A percentile compares a stretch with the other conserved stretches of the same genome.
phyloP scores from a whole-genome alignment of 2,329 filamentous ascomycete genomes.

The Apiospora marii region DNA sequence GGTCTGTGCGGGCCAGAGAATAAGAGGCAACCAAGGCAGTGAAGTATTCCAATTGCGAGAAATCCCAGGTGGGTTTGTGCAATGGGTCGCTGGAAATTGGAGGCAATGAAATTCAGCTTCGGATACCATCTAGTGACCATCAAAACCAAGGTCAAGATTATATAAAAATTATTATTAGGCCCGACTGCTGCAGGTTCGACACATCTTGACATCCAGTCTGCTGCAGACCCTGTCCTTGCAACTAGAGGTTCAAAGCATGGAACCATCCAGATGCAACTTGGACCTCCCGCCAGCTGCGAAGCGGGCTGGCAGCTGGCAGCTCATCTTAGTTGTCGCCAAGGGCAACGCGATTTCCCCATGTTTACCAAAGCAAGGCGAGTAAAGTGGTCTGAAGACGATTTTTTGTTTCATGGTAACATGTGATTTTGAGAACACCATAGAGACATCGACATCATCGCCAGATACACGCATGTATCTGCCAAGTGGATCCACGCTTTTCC shows the following conservation, averaged over 20 bases:
- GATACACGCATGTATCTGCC: not conserved
- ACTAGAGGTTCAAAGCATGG: not conserved
- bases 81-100: slow-evolving; percentile 8
- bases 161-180: slow-evolving; percentile 3
- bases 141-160: not conserved
- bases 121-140: too few species aligned
- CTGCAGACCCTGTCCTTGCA: not conserved
- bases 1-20: slow-evolving; percentile 1
- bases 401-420: not conserved
- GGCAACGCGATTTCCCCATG: slow-evolving; percentile 14
- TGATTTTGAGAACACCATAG: not conserved
- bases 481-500: not conserved
- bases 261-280: not conserved
- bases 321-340: slow-evolving; percentile 7
- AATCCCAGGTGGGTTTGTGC: not conserved
- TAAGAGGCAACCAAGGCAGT: not conserved
- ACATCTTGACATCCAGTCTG: not conserved
- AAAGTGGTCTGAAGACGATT: not conserved
- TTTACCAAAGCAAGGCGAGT: not conserved
- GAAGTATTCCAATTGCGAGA: not conserved
- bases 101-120: not conserved
- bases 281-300: not conserved
- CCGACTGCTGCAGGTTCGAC: not conserved
- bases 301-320: not conserved
- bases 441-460: not conserved